Conservation (phyloP, 805 yeast species). For the Yarrowia sp. region DNA sequence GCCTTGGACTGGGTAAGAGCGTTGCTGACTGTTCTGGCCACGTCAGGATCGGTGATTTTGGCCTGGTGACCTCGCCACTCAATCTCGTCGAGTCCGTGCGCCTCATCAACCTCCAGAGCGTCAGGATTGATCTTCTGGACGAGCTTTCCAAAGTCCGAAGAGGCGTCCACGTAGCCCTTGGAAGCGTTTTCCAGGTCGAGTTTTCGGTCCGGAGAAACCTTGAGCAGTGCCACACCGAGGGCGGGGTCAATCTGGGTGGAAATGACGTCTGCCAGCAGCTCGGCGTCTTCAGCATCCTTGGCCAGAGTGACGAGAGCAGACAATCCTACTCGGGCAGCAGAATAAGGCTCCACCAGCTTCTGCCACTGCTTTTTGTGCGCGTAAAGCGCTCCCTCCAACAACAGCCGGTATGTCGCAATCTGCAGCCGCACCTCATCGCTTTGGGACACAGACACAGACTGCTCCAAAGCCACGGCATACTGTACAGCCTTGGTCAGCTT, state of each 20-base stretch:
- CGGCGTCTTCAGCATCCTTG: slow-evolving; percentile 30
- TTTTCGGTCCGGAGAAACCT: slow-evolving; percentile 39
- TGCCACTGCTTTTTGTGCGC: slow-evolving; percentile 56
- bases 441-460: slow-evolving; percentile 19
- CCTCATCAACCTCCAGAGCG: slow-evolving; percentile 31
- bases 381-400: slow-evolving; percentile 51
- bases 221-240: slow-evolving; percentile 51
- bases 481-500: slow-evolving; percentile 64
- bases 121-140: slow-evolving; percentile 40
- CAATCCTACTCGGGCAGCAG: slow-evolving; percentile 60
- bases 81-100: slow-evolving; percentile 45
- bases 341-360: slow-evolving; percentile 48
- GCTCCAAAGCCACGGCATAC: slow-evolving; percentile 43
- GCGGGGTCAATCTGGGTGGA: slow-evolving; percentile 65
- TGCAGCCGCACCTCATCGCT: slow-evolving; percentile 31
- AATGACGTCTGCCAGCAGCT: slow-evolving; percentile 52
- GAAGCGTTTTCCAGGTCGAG: slow-evolving; percentile 50
- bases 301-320: slow-evolving; percentile 46
- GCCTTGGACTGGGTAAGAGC: slow-evolving; percentile 34
- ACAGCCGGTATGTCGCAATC: slow-evolving; percentile 38
- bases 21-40: slow-evolving; percentile 46
- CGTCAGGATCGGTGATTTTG: slow-evolving; percentile 61
- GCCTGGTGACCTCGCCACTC: slow-evolving; percentile 64
- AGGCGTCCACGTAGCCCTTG: slow-evolving; percentile 34
- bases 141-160: slow-evolving; percentile 38